These are phyloP conservation scores for Penicillium diatomitis DNA, from an alignment of 495 filamentous ascomycete species.

Conservation along the genomic window DNA sequence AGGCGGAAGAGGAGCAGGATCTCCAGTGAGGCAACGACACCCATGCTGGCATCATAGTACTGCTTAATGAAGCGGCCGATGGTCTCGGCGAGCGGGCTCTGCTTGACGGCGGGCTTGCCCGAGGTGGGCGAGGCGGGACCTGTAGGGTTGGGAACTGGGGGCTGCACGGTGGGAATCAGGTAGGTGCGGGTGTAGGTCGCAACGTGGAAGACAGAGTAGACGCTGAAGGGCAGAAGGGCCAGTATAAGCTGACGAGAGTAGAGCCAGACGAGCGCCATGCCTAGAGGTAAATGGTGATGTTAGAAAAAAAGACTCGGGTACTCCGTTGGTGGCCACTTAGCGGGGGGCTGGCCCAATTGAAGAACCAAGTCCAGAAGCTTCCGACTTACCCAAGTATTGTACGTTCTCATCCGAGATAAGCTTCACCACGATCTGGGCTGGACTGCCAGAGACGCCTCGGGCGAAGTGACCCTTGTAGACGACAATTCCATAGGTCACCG, in stretches of 20 bases:
- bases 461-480: slow-evolving; percentile 97
- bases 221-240: slow-evolving; percentile 85
- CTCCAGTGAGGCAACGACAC: slow-evolving; percentile 66
- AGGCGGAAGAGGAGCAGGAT: slow-evolving; percentile 77
- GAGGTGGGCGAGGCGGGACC: slow-evolving; percentile 44
- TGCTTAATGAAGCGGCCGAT: slow-evolving; percentile 94
- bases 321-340: no score
- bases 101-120: slow-evolving; percentile 49
- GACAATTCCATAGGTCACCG: slow-evolving; percentile 92
- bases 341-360: no score
- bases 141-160: slow-evolving; percentile 21
- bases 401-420: slow-evolving; percentile 87
- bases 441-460: slow-evolving; percentile 52
- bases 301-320: no score
- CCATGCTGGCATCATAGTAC: slow-evolving; percentile 90
- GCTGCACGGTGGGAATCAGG: slow-evolving; percentile 43
- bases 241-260: slow-evolving; percentile 79
- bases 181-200: slow-evolving; percentile 59
- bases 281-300: slow-evolving; percentile 32
- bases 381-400: slow-evolving; percentile 80
- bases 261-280: slow-evolving; percentile 93
- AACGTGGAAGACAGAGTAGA: slow-evolving; percentile 98
- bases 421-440: slow-evolving; percentile 50
- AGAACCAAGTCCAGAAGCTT: no score
- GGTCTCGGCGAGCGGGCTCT: slow-evolving; percentile 62